Evolutionary conservation across 2,329 filamentous ascomycete species (phyloP).

Genomic region (Sporothrix pseudoabietina): DNA sequence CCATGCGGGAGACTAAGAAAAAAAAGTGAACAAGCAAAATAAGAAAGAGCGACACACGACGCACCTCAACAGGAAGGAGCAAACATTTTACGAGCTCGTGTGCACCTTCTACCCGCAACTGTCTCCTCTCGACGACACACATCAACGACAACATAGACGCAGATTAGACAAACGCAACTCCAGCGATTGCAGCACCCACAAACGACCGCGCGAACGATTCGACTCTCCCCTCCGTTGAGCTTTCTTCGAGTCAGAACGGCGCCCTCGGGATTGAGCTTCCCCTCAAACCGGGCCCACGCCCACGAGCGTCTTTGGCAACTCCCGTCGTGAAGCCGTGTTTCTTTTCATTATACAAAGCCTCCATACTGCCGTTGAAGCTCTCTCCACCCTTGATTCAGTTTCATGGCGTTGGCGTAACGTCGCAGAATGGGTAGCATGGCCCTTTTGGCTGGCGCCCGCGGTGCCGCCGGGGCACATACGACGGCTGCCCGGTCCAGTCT

Average conservation of each 20-base stretch:
- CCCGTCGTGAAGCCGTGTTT: not conserved
- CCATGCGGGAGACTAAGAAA: conserved; percentile 21
- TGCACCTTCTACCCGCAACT: not conserved
- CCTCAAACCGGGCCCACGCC: not conserved
- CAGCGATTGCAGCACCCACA: not conserved
- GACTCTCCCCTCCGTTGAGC: too few species aligned
- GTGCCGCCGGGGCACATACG: not conserved
- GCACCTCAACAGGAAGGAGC: not conserved
- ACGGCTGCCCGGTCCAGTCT: not conserved
- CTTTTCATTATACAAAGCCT: not conserved
- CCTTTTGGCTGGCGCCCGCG: not conserved
- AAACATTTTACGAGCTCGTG: not conserved
- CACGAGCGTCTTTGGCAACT: not conserved
- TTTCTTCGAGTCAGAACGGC: not conserved
- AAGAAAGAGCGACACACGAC: conserved; percentile 19
- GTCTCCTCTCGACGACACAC: not conserved
- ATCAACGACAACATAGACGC: not conserved
- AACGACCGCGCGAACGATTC: not conserved
- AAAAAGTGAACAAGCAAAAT: not conserved
- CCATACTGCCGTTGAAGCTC: not conserved
- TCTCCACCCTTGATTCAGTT: not conserved
- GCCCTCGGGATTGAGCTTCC: not conserved
- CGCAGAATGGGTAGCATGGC: conserved; percentile 8
- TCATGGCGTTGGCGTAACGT: conserved; percentile 16
- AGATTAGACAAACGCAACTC: not conserved